Evolutionary conservation across 371 early-diverging fungal genomes (phyloP).

Genomic region (Mucor saturninus): DNA sequence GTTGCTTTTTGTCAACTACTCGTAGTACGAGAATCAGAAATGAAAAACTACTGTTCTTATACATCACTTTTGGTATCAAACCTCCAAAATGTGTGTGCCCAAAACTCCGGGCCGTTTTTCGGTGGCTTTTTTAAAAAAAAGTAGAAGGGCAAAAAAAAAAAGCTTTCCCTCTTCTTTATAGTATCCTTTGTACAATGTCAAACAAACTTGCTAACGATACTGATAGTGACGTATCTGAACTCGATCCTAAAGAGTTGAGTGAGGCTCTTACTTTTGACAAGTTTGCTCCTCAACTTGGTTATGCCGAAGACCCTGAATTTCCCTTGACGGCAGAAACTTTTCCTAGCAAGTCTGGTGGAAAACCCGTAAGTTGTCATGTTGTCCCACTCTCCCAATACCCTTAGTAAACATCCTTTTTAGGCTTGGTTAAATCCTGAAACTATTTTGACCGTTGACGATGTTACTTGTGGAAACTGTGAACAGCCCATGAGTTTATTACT

Average conservation of each 20-base stretch:
- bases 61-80: no score
- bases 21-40: no score
- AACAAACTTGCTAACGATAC: constrained; percentile 24
- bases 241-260: constrained; percentile 38
- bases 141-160: not conserved
- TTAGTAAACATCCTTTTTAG: constrained; percentile 34
- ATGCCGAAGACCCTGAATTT: constrained; percentile 70
- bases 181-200: constrained; percentile 12
- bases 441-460: constrained; percentile 63
- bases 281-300: constrained; percentile 72
- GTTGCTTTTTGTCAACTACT: no score
- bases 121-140: constrained; percentile 1
- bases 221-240: constrained; percentile 44
- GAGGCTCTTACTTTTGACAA: constrained; percentile 32
- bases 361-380: constrained; percentile 64
- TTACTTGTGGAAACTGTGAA: constrained; percentile 80
- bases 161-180: not conserved
- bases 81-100: no score
- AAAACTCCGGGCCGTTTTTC: not conserved
- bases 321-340: constrained; percentile 70
- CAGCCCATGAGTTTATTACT: constrained; percentile 82
- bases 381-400: no score
- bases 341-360: constrained; percentile 90
- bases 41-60: no score
- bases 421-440: constrained; percentile 86